Base-by-base conservation (phyloP, 257 asterid genomes). In the Avicennia marina region DNA sequence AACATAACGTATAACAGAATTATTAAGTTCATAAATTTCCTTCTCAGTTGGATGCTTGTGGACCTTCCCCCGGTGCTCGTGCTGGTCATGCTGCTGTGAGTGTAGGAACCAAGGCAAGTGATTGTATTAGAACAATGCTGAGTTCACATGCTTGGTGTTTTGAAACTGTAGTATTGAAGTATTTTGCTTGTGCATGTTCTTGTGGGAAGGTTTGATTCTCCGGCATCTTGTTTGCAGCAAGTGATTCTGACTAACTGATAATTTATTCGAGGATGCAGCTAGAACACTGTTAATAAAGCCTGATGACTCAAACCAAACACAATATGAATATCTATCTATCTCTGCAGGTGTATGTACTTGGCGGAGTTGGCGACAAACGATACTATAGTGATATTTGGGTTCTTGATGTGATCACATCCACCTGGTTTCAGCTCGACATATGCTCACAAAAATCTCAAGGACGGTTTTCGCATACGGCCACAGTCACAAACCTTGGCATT, bases 41-140 rank as follows among this genome's bases (percentile, higher is more conserved):
- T 49, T 27, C 2, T 34, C 77, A 87, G 98, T 53, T 83, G 69
- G 90, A 75, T 56, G 62, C 66, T 36, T 61, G 27, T 12, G 95
- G 95, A 46, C 61, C 86, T 16, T 74, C 64, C 0, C 96, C 96
- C 1, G 73, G 79, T 68, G 87, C 81, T 53, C 90, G 96, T 56
- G 98, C 98, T 0, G 98, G 96, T 16, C 98, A 91, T 77, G 82
- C 93, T 55, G 78, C 94, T 12, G 95, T 88, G 12, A 80, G 77
- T 54, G 64, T 88, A 44, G 98, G 96, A 34, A 69, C 95, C 33
- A 88, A 88, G 90, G 98, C 78, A 72, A 78, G 86, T 69, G 17
- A 6, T 17, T 65, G 38, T 41, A 42, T 31, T 42, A 8, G 24
- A 58, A 33, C 44, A 29, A 16, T 9, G 11, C 4, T 3, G 24